Evolutionary conservation across 75 land plant genomes (phyloP).

Genomic region (Cupressus sempervirens): DNA sequence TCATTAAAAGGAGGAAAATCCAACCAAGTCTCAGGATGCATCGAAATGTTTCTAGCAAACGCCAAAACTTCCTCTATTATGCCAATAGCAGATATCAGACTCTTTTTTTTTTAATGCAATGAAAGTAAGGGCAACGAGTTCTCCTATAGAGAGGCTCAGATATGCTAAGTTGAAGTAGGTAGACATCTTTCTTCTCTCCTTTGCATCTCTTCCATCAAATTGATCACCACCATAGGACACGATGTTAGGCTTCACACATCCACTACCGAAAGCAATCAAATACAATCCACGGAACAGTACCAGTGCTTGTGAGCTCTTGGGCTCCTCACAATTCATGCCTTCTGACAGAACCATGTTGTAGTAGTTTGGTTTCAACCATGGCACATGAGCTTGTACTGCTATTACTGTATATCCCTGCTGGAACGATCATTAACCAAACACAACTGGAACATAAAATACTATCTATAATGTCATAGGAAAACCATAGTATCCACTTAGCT

Average conservation of each 20-base stretch:
- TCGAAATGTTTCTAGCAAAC: no score
- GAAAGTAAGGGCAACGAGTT: constrained; percentile 59
- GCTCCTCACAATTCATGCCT: constrained; percentile 28
- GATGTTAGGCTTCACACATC: constrained; percentile 74
- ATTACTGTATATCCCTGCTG: constrained; percentile 73
- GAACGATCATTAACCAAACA: no score
- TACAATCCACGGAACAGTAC: constrained; percentile 61
- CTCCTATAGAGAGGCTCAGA: constrained; percentile 69
- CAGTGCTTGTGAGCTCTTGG: constrained; percentile 46
- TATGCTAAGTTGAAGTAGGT: constrained; percentile 71
- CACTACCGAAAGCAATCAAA: constrained; percentile 61
- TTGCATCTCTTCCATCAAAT: no score
- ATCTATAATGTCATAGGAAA: no score
- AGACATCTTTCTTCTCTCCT: constrained; percentile 49
- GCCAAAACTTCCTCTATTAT: no score
- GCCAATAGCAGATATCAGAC: no score
- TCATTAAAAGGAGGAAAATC: no score
- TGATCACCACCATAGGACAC: no score
- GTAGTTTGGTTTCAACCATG: constrained; percentile 54
- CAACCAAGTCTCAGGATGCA: no score
- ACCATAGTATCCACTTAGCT: no score
- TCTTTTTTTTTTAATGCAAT: no score
- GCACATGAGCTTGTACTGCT: constrained; percentile 70
- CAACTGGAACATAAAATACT: no score
- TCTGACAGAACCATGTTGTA: constrained; percentile 32